Conservation (phyloP, 352 stramenopile species). For the Aphanomyces euteiches region DNA sequence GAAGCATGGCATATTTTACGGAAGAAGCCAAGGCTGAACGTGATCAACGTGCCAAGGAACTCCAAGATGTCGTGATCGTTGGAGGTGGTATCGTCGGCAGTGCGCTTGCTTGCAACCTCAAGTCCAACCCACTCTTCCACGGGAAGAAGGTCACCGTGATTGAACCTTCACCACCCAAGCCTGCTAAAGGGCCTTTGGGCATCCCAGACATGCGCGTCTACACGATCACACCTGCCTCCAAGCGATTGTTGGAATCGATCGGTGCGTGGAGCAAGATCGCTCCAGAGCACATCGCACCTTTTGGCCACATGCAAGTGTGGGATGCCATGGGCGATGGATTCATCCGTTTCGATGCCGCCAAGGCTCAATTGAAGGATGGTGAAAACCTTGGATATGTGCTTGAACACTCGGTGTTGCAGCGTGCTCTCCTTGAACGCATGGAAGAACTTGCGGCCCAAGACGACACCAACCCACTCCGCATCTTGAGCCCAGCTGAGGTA, state of each 20-base stretch:
- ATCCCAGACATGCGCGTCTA: slow-evolving; percentile 86
- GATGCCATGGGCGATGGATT: slow-evolving; percentile 85
- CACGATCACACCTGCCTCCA: slow-evolving; percentile 84
- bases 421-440: slow-evolving; percentile 83
- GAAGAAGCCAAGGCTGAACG: slow-evolving; percentile 22
- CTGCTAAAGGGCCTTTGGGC: slow-evolving; percentile 33
- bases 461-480: slow-evolving; percentile 57
- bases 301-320: slow-evolving; percentile 89
- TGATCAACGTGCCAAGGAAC: slow-evolving; percentile 6
- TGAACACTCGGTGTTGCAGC: slow-evolving; percentile 85
- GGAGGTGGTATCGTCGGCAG: slow-evolving; percentile 81
- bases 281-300: slow-evolving; percentile 53
- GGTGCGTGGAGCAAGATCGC: slow-evolving; percentile 77
- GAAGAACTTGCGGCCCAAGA: slow-evolving; percentile 50
- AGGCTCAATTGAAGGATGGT: slow-evolving; percentile 44
- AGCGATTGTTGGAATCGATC: slow-evolving; percentile 64
- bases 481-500: slow-evolving; percentile 63
- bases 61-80: slow-evolving; percentile 77
- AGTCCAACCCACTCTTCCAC: slow-evolving; percentile 69
- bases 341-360: slow-evolving; percentile 82
- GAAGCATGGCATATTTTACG: background rate
- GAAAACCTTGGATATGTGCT: slow-evolving; percentile 69
- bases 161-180: slow-evolving; percentile 48
- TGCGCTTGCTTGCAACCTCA: slow-evolving; percentile 74
- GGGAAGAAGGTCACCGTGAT: slow-evolving; percentile 77